These are phyloP conservation scores for Drechslerella stenobrocha DNA, from an alignment of 2,329 filamentous ascomycete species.

Conservation along the genomic window DNA sequence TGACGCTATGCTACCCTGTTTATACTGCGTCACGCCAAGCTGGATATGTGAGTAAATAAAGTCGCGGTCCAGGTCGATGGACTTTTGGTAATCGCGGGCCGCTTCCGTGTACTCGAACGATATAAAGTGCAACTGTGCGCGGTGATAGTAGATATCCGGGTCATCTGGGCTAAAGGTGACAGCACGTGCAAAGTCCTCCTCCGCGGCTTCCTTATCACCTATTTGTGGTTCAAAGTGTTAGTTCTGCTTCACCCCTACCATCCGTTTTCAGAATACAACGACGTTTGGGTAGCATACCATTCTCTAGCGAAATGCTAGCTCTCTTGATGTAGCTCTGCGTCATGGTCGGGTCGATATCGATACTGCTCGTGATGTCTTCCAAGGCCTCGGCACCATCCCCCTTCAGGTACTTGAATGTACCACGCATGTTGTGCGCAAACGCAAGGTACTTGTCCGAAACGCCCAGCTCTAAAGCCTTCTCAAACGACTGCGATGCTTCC, in stretches of 20 bases:
- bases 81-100: constrained; percentile 98
- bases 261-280: constrained; percentile 8
- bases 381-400: constrained; percentile 84
- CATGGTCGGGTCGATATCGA: constrained; percentile 82
- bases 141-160: constrained; percentile 98
- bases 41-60: constrained; percentile 99
- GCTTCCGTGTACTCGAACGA: constrained; percentile 89
- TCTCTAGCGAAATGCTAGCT: constrained; percentile 94
- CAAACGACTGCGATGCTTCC: constrained; percentile 81
- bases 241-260: neutral
- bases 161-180: constrained; percentile 82
- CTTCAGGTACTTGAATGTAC: constrained; percentile 89
- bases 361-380: constrained; percentile 84
- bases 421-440: constrained; percentile 92
- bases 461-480: constrained; percentile 80
- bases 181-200: constrained; percentile 78
- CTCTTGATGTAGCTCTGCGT: constrained; percentile 99
- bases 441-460: constrained; percentile 82
- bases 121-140: constrained; percentile 97
- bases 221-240: constrained; percentile 51
- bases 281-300: constrained; percentile 68
- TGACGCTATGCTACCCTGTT: constrained; percentile 96
- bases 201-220: constrained; percentile 83
- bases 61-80: constrained; percentile 89
- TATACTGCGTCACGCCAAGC: constrained; percentile 98